Percentiles rank a stretch among this genome's conserved stretches.
These are phyloP conservation scores for Jaltomata sinuosa DNA, from an alignment of 257 asterid genomes.

Conservation along the genomic window DNA sequence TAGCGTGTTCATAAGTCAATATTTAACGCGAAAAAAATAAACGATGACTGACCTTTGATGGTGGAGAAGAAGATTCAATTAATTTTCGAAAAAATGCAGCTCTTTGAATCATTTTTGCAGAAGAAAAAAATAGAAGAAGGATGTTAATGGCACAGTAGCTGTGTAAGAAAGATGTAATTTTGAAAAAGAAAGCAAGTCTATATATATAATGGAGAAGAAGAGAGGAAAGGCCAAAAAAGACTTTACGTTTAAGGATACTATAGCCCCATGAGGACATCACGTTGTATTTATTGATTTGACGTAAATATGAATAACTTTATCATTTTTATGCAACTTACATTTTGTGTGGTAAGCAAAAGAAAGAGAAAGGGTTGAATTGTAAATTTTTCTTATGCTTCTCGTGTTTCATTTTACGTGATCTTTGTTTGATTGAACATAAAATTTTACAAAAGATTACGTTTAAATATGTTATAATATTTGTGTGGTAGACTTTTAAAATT, in stretches of 20 bases:
- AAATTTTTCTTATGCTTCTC: background rate
- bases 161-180: background rate
- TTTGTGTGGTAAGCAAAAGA: background rate
- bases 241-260: background rate
- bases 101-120: background rate
- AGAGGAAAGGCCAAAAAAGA: background rate
- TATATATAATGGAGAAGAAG: background rate
- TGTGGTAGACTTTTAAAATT: background rate
- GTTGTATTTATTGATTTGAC: background rate
- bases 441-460: no score
- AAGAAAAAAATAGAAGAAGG: background rate
- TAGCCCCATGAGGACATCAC: background rate
- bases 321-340: background rate
- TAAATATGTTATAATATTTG: no score
- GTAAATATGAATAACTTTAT: no score
- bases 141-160: background rate
- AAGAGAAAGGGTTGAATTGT: background rate
- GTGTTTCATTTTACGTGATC: no score
- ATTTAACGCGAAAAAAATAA: background rate
- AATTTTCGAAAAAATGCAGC: background rate
- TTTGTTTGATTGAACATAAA: no score
- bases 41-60: background rate
- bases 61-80: background rate
- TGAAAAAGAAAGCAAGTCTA: background rate
- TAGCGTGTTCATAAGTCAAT: background rate